Evolutionary conservation across 306 rosid genomes (phyloP), one percentile per base, ranked within the genome.

Genomic region (Quercus mongolica): DNA sequence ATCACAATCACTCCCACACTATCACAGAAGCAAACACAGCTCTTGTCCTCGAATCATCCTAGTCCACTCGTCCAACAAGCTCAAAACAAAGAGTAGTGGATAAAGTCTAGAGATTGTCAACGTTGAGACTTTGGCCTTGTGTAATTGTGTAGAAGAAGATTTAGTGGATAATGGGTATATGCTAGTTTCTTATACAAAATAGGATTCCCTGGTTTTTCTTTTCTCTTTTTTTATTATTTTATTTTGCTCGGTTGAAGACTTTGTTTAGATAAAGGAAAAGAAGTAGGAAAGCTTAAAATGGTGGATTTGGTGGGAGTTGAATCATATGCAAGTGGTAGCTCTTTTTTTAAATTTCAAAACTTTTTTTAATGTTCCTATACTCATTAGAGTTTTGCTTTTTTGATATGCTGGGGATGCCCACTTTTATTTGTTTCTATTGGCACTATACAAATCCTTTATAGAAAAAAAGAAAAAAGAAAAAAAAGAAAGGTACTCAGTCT

Each of bases 1-100:
- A 91, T 49, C 98, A 93, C 81, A 86, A 83, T 84, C 97, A 93
- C 90, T 73, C 94, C 4, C 80, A 62, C 55, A 25, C 85, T 3
- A 19, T 74, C 84, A 46, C 87, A 67, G 91, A 90, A 28, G 77
- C 86, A 51, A 71, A 84, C 31, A 71, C 89, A 19, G 79, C 79
- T 51, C 77, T 81, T 18, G 81, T 87, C 68, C 90, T 88, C 10
- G 86, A 91, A 80, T 87, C 96, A 26, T 84, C 91, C 18, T 92
- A 90, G 82, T 74, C 85, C 77, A 79, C 76, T 49, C 4, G 54
- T 61, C 78, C 18, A 13, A 56, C 85, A 31, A 6, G 14, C 71
- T 38, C 44, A 31, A 65, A 31, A 65, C 46, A 8, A 28, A 65
- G 41, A 28, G 31, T 64, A 21, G 69, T 28, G 69, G 69, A 18